Evolutionary conservation across 352 stramenopile genomes (phyloP).

Genomic region (Phytopythium vexans): DNA sequence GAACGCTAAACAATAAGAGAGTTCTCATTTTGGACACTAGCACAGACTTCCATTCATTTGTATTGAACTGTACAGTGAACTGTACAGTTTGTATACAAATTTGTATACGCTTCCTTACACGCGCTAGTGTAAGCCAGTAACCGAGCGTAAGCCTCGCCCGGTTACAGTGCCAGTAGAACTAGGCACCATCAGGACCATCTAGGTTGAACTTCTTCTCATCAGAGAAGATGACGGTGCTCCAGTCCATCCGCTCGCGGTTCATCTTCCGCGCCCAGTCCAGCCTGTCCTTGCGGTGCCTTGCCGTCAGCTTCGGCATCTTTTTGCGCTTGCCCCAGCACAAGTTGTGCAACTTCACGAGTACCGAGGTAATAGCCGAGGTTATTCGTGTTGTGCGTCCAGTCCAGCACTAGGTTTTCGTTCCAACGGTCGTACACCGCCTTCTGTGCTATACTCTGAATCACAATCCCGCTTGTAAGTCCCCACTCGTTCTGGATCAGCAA

Average conservation of each 20-base stretch:
- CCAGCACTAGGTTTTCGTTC: conserved; percentile 12
- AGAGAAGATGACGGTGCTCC: conserved; percentile 2
- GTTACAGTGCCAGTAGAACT: conserved; percentile 19
- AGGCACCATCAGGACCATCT: conserved; percentile 10
- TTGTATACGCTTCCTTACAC: too few relatives aligned
- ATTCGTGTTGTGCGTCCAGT: conserved; percentile 21
- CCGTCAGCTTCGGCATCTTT: too few relatives aligned
- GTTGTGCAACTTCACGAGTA: background rate
- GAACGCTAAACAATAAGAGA: too few relatives aligned
- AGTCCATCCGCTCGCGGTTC: conserved; percentile 2
- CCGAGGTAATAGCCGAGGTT: conserved; percentile 14
- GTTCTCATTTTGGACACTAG: too few relatives aligned
- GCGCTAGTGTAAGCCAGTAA: too few relatives aligned
- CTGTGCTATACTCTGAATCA: conserved; percentile 2
- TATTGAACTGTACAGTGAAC: too few relatives aligned
- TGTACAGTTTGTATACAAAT: too few relatives aligned
- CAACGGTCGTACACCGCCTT: conserved; percentile 8
- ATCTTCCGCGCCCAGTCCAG: background rate
- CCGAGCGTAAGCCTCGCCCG: too few relatives aligned
- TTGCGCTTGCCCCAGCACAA: too few relatives aligned
- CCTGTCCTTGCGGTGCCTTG: too few relatives aligned
- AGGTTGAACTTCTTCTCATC: conserved; percentile 22
- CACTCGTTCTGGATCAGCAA: background rate
- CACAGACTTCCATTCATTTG: too few relatives aligned
- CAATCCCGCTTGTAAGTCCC: background rate